Percentiles rank a stretch among this genome's conserved stretches.
These are phyloP conservation scores for Neurospora sp. DNA, from an alignment of 495 filamentous ascomycete species.

Conservation along the genomic window DNA sequence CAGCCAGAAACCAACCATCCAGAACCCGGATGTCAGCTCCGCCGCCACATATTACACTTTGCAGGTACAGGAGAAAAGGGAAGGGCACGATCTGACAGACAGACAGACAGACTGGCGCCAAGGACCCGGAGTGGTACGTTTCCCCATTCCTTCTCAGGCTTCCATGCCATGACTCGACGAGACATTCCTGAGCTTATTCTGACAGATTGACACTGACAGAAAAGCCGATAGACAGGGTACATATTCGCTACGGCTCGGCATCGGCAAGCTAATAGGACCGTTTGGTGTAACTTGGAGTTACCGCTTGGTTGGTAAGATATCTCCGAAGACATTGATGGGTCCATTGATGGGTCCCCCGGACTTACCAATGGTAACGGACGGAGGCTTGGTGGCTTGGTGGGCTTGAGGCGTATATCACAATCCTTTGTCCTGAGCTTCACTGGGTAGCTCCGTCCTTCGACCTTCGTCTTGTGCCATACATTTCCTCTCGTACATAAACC, in stretches of 20 bases:
- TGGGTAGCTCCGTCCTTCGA: no score
- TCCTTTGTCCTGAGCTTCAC: background rate
- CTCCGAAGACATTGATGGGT: background rate
- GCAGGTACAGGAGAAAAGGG: background rate
- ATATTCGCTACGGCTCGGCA: background rate
- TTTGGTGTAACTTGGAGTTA: background rate
- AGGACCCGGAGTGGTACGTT: background rate
- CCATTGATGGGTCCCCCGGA: no score
- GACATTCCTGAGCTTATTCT: background rate
- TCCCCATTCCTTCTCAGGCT: background rate
- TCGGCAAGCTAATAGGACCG: background rate
- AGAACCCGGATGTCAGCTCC: background rate
- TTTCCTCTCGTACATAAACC: background rate
- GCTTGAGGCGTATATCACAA: background rate
- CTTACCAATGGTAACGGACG: background rate
- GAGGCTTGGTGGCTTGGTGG: background rate
- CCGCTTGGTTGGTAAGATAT: background rate
- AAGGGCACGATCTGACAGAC: background rate
- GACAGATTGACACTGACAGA: background rate
- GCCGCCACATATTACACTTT: background rate
- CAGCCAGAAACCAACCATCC: no score
- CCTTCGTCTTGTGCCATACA: no score
- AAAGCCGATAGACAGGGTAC: background rate
- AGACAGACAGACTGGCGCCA: background rate
- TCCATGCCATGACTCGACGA: background rate